Percentiles rank a stretch among this genome's conserved stretches.
phyloP scores from a whole-genome alignment of 2,329 filamentous ascomycete species.

The Raffaelea arxii region DNA sequence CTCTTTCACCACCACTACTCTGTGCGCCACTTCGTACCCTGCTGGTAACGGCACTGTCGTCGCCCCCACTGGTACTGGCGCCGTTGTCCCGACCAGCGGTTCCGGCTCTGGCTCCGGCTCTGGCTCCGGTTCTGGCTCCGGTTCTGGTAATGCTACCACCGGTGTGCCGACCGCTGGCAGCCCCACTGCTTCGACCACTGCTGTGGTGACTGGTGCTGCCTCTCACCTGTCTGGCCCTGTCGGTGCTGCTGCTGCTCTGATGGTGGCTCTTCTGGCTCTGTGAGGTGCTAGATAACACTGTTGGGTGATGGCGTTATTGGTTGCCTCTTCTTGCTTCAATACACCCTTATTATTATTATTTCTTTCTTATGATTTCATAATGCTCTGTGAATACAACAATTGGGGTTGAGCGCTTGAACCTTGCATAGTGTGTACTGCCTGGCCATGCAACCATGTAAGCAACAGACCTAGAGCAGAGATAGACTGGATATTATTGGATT shows the following conservation, averaged over 20 bases:
- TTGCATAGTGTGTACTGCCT: too few relatives aligned
- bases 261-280: conserved; percentile 22
- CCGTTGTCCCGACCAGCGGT: background rate
- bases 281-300: conserved; percentile 13
- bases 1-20: background rate
- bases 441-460: background rate
- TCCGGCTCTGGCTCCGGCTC: conserved; percentile 3
- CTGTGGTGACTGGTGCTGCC: conserved; percentile 15
- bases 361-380: background rate
- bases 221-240: conserved; percentile 16
- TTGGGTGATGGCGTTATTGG: background rate
- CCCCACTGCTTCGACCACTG: conserved; percentile 17
- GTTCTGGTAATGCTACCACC: conserved; percentile 1
- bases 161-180: conserved; percentile 15
- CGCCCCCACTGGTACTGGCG: background rate
- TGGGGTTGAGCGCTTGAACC: too few relatives aligned
- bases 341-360: background rate
- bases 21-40: background rate
- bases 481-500: background rate
- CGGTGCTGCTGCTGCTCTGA: conserved; percentile 18
- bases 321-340: background rate
- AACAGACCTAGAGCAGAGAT: background rate
- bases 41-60: background rate
- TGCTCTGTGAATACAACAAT: too few relatives aligned
- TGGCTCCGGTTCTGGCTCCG: conserved; percentile 6